Evolutionary conservation across 306 rosid species (phyloP).

Genomic region (Casuarina equisetifolia): DNA sequence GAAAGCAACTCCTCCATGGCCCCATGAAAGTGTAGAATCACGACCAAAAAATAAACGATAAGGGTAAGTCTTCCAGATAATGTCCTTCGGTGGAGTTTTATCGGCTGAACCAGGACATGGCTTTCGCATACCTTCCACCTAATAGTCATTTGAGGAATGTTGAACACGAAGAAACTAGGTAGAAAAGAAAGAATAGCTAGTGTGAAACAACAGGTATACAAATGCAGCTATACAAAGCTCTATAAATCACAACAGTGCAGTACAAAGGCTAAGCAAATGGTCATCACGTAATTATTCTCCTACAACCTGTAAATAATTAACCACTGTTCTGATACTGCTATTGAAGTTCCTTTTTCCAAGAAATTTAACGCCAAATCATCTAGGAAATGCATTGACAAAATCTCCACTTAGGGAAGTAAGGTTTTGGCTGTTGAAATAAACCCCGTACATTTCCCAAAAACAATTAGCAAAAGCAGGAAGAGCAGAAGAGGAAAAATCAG

Average conservation of each 20-base stretch:
- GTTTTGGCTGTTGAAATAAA: background rate
- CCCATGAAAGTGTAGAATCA: constrained; percentile 61
- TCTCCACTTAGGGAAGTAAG: background rate
- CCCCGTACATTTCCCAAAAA: background rate
- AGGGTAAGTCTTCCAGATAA: constrained; percentile 64
- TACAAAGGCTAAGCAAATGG: background rate
- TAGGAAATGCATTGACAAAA: background rate
- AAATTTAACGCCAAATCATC: constrained; percentile 16
- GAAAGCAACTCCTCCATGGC: constrained; percentile 80
- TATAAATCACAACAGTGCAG: background rate
- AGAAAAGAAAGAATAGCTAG: constrained; percentile 12
- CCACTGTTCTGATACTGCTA: background rate
- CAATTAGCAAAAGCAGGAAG: background rate
- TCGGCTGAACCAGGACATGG: constrained; percentile 56
- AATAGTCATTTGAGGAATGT: constrained; percentile 21
- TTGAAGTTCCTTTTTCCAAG: constrained; percentile 4
- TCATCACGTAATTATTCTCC: constrained; percentile 2
- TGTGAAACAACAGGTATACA: background rate
- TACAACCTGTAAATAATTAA: background rate
- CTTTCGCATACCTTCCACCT: constrained; percentile 78
- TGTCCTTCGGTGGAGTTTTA: constrained; percentile 66
- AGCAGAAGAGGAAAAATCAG: background rate
- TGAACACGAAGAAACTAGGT: constrained; percentile 17
- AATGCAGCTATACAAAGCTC: constrained; percentile 8
- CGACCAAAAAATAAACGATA: constrained; percentile 74